Percentiles rank a stretch among this genome's conserved stretches.
Conservation (phyloP, 2,329 filamentous ascomycete species). For the Colletotrichum higginsianum region DNA sequence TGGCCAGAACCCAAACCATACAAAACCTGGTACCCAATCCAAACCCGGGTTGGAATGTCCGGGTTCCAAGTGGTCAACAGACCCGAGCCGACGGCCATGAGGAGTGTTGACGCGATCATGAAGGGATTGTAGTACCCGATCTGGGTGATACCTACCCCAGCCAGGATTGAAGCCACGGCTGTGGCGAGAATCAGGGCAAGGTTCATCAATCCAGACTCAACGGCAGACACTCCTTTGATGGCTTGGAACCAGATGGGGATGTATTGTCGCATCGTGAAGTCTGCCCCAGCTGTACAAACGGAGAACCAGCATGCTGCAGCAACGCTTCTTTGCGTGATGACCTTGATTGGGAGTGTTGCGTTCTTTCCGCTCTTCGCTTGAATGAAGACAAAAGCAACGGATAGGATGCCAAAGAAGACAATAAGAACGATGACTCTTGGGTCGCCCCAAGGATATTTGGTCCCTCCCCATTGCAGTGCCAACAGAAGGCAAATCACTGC, state of each 20-base stretch:
- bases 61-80: constrained; percentile 23
- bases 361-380: constrained; percentile 51
- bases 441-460: constrained; percentile 50
- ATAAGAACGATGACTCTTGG: constrained; percentile 52
- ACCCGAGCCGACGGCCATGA: constrained; percentile 47
- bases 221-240: constrained; percentile 50
- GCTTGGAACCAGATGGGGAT: constrained; percentile 54
- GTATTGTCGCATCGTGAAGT: constrained; percentile 49
- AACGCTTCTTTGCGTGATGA: constrained; percentile 54
- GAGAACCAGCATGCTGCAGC: constrained; percentile 46
- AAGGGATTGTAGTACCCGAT: constrained; percentile 55
- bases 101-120: constrained; percentile 50
- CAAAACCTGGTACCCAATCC: constrained; percentile 47
- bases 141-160: constrained; percentile 48
- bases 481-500: constrained; percentile 57
- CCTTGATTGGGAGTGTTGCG: constrained; percentile 55
- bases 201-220: constrained; percentile 51
- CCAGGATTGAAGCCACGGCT: constrained; percentile 46
- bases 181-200: constrained; percentile 51
- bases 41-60: background rate
- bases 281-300: constrained; percentile 34
- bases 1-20: constrained; percentile 47
- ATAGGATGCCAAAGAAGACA: constrained; percentile 50
- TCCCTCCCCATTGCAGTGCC: constrained; percentile 61
- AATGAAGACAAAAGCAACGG: constrained; percentile 48